phyloP scores from a whole-genome alignment of 2,329 filamentous ascomycete genomes.

The Botrytis paeoniae region DNA sequence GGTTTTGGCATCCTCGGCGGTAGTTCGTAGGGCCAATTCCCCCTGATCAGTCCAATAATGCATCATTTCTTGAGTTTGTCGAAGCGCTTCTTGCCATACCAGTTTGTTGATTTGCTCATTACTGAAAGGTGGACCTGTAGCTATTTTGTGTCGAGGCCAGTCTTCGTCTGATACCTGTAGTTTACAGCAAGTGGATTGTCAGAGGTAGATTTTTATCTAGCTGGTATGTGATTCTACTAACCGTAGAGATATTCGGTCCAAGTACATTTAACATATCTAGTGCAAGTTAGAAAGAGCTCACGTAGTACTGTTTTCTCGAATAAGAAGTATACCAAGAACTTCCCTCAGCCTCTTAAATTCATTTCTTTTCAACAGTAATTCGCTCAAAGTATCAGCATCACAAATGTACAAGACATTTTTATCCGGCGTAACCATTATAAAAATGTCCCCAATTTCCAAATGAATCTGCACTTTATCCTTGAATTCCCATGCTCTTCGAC shows the following conservation, averaged over 20 bases:
- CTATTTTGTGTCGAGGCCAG: neutral
- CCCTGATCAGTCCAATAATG: neutral
- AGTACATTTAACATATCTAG: neutral
- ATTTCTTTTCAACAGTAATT: neutral
- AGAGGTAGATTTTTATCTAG: neutral
- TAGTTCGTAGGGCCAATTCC: neutral
- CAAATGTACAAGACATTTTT: neutral
- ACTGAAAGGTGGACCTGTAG: neutral
- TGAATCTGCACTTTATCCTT: neutral
- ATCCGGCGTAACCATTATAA: neutral
- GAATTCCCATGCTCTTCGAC: neutral
- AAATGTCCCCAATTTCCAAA: neutral
- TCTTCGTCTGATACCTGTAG: neutral
- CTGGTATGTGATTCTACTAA: neutral
- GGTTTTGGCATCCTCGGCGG: neutral
- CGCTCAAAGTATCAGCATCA: neutral
- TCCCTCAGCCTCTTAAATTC: neutral
- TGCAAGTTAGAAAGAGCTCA: neutral
- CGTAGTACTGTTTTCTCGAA: accelerated
- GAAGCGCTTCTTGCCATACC: neutral
- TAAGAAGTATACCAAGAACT: neutral
- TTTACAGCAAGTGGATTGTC: neutral
- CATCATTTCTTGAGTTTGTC: neutral
- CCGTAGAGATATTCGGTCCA: neutral
- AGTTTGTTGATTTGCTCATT: neutral